These are phyloP conservation scores for Epichloe elymi DNA, from an alignment of 2,329 filamentous ascomycete species.

Conservation along the genomic window DNA sequence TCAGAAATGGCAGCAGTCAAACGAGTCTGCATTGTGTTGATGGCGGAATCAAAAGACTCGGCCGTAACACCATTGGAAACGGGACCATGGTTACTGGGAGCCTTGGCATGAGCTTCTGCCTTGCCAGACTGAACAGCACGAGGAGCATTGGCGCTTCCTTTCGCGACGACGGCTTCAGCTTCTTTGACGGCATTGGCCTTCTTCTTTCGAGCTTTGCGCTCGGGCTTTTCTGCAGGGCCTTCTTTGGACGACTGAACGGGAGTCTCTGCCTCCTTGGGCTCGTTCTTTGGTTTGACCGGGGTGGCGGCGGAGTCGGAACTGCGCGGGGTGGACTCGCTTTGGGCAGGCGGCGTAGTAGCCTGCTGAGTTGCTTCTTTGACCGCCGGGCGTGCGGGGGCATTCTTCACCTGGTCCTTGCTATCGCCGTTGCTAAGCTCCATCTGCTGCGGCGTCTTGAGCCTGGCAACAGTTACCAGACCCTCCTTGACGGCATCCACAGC, in stretches of 20 bases:
- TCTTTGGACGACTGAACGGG: constrained; percentile 25
- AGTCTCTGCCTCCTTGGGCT: constrained; percentile 36
- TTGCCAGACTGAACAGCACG: constrained; percentile 20
- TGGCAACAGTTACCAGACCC: constrained; percentile 61
- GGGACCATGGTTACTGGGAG: constrained; percentile 16
- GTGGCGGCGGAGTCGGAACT: constrained; percentile 18
- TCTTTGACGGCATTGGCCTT: constrained; percentile 39
- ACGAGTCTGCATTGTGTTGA: constrained; percentile 38
- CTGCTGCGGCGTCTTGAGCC: constrained; percentile 44
- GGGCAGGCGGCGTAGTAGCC: constrained; percentile 10
- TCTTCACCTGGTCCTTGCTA: constrained; percentile 26
- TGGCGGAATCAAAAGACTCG: constrained; percentile 40
- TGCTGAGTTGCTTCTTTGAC: constrained; percentile 17
- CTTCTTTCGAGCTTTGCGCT: constrained; percentile 53
- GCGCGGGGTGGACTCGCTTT: constrained; percentile 17
- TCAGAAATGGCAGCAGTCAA: constrained; percentile 36
- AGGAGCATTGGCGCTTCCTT: constrained; percentile 24
- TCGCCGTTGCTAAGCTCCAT: constrained; percentile 20
- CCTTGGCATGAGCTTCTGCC: constrained; percentile 14
- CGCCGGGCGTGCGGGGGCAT: constrained; percentile 19
- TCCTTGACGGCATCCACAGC: constrained; percentile 63
- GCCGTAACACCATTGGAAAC: constrained; percentile 21
- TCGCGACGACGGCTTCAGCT: constrained; percentile 31
- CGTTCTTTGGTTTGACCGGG: constrained; percentile 27
- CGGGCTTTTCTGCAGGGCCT: constrained; percentile 40